Base-by-base conservation (phyloP, 164 flowering plant species). In the Tinospora cordifolia region DNA sequence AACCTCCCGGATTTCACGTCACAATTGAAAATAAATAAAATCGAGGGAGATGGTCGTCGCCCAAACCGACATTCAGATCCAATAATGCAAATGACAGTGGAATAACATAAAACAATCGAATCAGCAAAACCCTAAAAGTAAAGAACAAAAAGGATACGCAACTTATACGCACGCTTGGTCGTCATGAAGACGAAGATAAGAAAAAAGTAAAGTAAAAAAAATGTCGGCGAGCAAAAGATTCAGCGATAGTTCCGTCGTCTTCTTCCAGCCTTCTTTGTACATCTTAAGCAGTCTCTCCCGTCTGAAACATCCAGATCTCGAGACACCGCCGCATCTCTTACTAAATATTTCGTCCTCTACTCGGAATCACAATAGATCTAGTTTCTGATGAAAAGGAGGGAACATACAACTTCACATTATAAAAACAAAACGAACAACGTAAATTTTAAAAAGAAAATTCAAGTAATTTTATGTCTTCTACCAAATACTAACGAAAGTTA, bases 81-180 rank as follows among this genome's bases (percentile, higher is more conserved):
- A 73, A 30, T 30, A 72, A 72, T 30, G 66, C 14, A 25, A 2
- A 22, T 21, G 19, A 30, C 40, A 63, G 14, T 14, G 26, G 2
- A 25, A 3, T 11, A 24, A 62, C 26, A 30, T 15, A 30, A 30
- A 30, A 40, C 22, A 15, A 1, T 9, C 11, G 14, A 4, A 67
- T 11, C 17, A 58, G 0, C 24, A 19, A 41, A 68, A 59, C 36
- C 69, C 73, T 70, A 64, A 66, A 34, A 30, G 11, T n/a, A 13
- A 47, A 63, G n/a, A 47, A n/a, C n/a, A n/a, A n/a, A 47, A 76
- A 85, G 94, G 94, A 89, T 89, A 89, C 94, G 94, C 25, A 89
- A 92, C 85, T 89, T 89, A 79, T 89, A 89, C 60, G 92, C 91
- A 41, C 92, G 89, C 70, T 89, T 89, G 77, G 90, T 87, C 68